These are phyloP conservation scores for Aspergillus quadricinctus DNA, from an alignment of 2,329 filamentous ascomycete species.

Conservation along the genomic window DNA sequence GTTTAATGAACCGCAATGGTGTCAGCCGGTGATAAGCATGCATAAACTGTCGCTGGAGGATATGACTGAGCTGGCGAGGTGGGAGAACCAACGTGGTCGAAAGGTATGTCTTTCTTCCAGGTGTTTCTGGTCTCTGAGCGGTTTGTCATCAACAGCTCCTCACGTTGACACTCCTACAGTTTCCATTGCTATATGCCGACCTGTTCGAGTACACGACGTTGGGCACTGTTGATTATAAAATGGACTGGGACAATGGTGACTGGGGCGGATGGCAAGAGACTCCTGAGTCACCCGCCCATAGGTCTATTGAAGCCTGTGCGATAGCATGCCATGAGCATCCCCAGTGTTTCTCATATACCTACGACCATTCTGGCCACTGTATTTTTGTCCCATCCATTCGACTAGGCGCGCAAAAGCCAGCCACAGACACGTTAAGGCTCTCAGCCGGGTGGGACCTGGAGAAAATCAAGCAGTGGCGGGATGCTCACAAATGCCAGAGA, in stretches of 20 bases:
- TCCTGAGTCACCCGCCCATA: constrained; percentile 22
- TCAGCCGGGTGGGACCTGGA: constrained; percentile 26
- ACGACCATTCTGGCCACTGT: constrained; percentile 18
- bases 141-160: not conserved
- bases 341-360: constrained; percentile 25
- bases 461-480: constrained; percentile 20
- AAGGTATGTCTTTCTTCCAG: not conserved
- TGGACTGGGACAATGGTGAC: constrained; percentile 35
- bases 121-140: not conserved
- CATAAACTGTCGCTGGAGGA: not conserved
- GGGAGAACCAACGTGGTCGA: not conserved
- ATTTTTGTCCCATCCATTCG: constrained; percentile 21
- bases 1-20: constrained; percentile 30
- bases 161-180: not conserved
- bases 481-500: constrained; percentile 14
- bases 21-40: not conserved
- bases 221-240: constrained; percentile 13
- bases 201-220: constrained; percentile 27
- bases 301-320: constrained; percentile 26
- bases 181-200: constrained; percentile 20
- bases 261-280: constrained; percentile 28
- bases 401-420: constrained; percentile 15
- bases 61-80: not conserved
- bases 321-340: constrained; percentile 19
- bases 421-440: constrained; percentile 7